Evolutionary conservation across 75 land plant genomes (phyloP).

Genomic region (Cupressus sempervirens): DNA sequence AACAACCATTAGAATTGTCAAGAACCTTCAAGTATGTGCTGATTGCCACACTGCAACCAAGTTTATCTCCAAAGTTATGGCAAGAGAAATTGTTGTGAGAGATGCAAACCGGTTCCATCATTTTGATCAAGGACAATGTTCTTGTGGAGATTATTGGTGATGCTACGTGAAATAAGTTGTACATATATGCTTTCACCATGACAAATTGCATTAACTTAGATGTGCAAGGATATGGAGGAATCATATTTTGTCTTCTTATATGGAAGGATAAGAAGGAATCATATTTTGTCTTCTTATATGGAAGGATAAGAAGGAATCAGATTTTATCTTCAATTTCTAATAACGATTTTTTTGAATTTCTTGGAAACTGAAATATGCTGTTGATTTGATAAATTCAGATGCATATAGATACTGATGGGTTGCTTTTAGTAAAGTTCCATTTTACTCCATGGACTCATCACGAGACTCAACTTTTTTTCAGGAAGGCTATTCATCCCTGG

Average conservation of each 20-base stretch:
- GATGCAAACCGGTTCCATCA: constrained; percentile 17
- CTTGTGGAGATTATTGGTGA: constrained; percentile 16
- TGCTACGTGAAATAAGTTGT: not conserved
- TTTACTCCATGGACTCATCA: not conserved
- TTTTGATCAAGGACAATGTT: constrained; percentile 13
- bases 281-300: too few species aligned
- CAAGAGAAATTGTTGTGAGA: constrained; percentile 11
- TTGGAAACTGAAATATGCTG: not conserved
- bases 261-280: not conserved
- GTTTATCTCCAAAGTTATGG: constrained; percentile 14
- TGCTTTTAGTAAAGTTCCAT: not conserved
- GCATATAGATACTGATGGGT: not conserved
- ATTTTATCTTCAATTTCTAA: not conserved
- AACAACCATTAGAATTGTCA: constrained; percentile 1
- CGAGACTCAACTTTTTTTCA: not conserved
- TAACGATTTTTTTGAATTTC: too few species aligned
- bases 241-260: not conserved
- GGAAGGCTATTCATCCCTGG: not conserved
- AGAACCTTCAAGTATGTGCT: constrained; percentile 17
- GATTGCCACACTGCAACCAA: constrained; percentile 18
- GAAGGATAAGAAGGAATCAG: too few species aligned
- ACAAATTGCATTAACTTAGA: not conserved
- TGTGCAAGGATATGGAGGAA: not conserved
- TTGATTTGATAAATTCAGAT: not conserved
- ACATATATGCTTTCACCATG: not conserved